phyloP scores from a whole-genome alignment of 2,329 filamentous ascomycete species.

The Diaporthe caulivora region DNA sequence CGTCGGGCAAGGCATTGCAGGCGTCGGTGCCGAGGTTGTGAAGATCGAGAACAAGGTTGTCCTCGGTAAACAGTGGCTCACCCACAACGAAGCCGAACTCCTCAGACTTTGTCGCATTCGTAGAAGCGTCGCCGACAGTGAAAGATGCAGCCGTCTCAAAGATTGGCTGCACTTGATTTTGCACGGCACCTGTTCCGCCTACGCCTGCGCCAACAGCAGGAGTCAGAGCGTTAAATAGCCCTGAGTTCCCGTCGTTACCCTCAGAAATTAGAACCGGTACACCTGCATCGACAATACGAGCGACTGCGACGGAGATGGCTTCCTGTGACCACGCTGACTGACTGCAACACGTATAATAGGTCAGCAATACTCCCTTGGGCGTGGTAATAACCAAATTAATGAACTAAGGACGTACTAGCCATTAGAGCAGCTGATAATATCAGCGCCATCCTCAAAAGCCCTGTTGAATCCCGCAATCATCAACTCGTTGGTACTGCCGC shows the following conservation, averaged over 20 bases:
- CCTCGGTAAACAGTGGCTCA: background rate
- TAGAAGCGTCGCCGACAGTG: slow-evolving; percentile 5
- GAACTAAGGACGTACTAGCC: background rate
- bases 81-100: slow-evolving; percentile 15
- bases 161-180: slow-evolving; percentile 18
- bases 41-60: background rate
- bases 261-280: slow-evolving; percentile 7
- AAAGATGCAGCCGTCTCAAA: slow-evolving; percentile 11
- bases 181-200: slow-evolving; percentile 4
- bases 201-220: background rate
- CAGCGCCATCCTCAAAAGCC: slow-evolving; percentile 15
- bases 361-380: background rate
- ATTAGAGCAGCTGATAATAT: slow-evolving; percentile 19
- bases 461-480: slow-evolving; percentile 29
- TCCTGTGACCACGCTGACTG: slow-evolving; percentile 6
- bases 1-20: slow-evolving; percentile 8
- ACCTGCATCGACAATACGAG: slow-evolving; percentile 7
- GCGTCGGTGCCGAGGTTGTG: slow-evolving; percentile 14
- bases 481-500: slow-evolving; percentile 23
- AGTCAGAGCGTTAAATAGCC: background rate
- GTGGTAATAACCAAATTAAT: background rate
- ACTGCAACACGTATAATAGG: background rate
- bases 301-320: slow-evolving; percentile 7
- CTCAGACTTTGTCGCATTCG: background rate
- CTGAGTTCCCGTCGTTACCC: background rate